phyloP scores from a whole-genome alignment of 2,329 filamentous ascomycete species.

The Onygenales sp. region DNA sequence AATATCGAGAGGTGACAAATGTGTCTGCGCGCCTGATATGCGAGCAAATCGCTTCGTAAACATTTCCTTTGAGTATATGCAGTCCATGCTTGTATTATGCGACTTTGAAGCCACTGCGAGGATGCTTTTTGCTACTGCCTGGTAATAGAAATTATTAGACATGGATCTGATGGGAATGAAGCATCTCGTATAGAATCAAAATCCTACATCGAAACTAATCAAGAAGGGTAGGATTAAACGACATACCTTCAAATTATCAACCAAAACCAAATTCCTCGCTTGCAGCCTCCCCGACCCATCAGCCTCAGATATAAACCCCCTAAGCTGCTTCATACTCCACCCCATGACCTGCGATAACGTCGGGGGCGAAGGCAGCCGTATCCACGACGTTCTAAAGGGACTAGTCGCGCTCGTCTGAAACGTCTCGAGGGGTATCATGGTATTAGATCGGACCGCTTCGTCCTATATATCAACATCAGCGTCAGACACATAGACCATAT shows the following conservation, averaged over 20 bases:
- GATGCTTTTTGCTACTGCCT: constrained; percentile 48
- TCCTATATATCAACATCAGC: constrained; percentile 25
- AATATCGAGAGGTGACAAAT: constrained; percentile 55
- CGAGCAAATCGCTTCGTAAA: constrained; percentile 53
- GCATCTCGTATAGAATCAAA: background rate
- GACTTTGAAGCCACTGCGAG: constrained; percentile 33
- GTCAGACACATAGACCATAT: background rate
- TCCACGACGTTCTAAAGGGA: constrained; percentile 62
- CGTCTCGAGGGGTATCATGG: constrained; percentile 60
- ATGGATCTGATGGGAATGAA: too few relatives aligned
- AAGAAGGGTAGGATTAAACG: background rate
- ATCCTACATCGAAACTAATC: background rate
- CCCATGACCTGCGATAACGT: constrained; percentile 60
- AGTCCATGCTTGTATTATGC: constrained; percentile 49
- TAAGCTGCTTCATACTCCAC: constrained; percentile 67
- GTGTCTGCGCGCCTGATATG: constrained; percentile 39
- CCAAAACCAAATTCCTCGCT: constrained; percentile 36
- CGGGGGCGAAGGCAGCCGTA: constrained; percentile 34
- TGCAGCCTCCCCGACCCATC: constrained; percentile 26
- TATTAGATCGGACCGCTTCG: constrained; percentile 61
- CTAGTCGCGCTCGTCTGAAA: constrained; percentile 59
- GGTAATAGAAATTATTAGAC: background rate
- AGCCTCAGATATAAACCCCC: constrained; percentile 42
- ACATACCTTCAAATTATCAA: constrained; percentile 49
- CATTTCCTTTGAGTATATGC: constrained; percentile 57